Conservation (phyloP, 2,329 filamentous ascomycete genomes). For the Aspergillus pseudotamarii region DNA sequence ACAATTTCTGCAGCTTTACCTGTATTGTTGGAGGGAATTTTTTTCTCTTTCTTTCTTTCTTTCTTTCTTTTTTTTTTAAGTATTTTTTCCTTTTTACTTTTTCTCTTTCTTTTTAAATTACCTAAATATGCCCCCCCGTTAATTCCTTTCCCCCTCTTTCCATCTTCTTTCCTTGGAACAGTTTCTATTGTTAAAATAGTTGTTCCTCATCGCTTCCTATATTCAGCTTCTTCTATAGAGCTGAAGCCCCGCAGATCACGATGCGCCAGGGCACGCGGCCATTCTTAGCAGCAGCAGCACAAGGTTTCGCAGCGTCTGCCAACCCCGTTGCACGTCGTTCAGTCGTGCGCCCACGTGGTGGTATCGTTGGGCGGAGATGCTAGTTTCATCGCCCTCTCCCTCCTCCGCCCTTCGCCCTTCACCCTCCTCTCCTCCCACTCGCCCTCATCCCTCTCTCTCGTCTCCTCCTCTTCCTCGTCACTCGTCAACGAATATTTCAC, state of each 20-base stretch:
- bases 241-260: slow-evolving; percentile 23
- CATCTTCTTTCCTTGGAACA: neutral
- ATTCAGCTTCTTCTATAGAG: slow-evolving; percentile 19
- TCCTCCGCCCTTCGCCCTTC: slow-evolving; percentile 42
- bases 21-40: neutral
- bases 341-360: slow-evolving; percentile 44
- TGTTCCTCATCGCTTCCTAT: neutral
- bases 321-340: slow-evolving; percentile 31
- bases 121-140: neutral
- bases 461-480: slow-evolving; percentile 15
- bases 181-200: neutral
- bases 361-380: slow-evolving; percentile 38
- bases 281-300: slow-evolving; percentile 21
- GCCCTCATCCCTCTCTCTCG: slow-evolving; percentile 23
- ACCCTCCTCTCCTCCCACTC: slow-evolving; percentile 27
- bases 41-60: neutral
- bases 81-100: neutral
- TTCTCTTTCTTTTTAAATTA: neutral
- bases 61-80: neutral
- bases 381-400: slow-evolving; percentile 46
- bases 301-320: slow-evolving; percentile 35
- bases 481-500: slow-evolving; percentile 13
- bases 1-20: slow-evolving; percentile 2
- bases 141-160: slow-evolving; percentile 2
- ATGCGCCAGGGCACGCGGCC: slow-evolving; percentile 34